These are phyloP conservation scores for Linaria vulgaris DNA, from an alignment of 257 asterid species.

Conservation along the genomic window DNA sequence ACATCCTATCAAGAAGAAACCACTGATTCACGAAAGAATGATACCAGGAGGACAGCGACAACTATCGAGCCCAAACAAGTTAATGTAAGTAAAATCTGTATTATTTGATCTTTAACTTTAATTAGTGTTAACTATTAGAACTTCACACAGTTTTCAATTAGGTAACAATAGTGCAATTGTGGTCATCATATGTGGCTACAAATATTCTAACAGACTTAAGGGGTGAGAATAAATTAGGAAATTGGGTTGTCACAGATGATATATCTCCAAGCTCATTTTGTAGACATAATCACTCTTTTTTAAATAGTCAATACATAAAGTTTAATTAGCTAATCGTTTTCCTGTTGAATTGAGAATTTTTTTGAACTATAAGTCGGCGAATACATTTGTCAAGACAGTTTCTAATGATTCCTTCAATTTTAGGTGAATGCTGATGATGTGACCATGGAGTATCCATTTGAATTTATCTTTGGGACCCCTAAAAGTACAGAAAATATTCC, in stretches of 20 bases:
- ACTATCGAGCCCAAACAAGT: slow-evolving; percentile 34
- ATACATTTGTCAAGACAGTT: neutral
- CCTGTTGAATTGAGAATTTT: neutral
- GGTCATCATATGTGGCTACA: too few species aligned
- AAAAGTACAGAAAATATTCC: slow-evolving; percentile 34
- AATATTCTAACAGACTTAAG: too few species aligned
- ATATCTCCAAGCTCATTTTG: too few species aligned
- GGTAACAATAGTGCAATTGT: too few species aligned
- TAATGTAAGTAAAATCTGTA: slow-evolving; percentile 37
- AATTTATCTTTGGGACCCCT: slow-evolving; percentile 54
- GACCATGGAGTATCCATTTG: slow-evolving; percentile 53
- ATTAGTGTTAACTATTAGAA: too few species aligned
- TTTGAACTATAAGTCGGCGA: too few species aligned
- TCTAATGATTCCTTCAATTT: slow-evolving; percentile 6
- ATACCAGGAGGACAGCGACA: slow-evolving; percentile 31
- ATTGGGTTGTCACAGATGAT: too few species aligned
- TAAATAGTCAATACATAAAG: too few species aligned
- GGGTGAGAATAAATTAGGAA: too few species aligned
- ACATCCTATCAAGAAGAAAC: slow-evolving; percentile 23
- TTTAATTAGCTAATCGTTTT: neutral
- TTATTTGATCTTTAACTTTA: too few species aligned
- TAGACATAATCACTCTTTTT: too few species aligned
- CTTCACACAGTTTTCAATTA: too few species aligned
- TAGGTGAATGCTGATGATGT: slow-evolving; percentile 42
- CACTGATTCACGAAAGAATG: slow-evolving; percentile 30